These are phyloP conservation scores for Nemania diffusa DNA, from an alignment of 2,329 filamentous ascomycete genomes.

Conservation along the genomic window DNA sequence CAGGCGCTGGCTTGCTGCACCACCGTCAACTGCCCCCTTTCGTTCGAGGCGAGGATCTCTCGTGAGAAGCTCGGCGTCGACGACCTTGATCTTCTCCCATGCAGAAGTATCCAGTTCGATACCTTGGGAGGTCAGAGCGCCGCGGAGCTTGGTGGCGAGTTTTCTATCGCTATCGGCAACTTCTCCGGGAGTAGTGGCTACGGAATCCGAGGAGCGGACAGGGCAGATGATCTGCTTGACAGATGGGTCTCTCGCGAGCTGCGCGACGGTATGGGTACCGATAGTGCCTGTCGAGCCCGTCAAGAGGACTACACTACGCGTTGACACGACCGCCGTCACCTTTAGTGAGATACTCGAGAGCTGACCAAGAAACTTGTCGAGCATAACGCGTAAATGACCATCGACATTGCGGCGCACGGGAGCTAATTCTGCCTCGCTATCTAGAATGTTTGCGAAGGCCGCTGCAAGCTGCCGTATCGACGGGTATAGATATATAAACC, in stretches of 20 bases:
- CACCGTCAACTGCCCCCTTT: neutral
- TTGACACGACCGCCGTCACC: too few relatives aligned
- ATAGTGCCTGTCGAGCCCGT: constrained; percentile 41
- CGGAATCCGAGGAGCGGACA: neutral
- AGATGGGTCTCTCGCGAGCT: constrained; percentile 18
- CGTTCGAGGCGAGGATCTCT: too few relatives aligned
- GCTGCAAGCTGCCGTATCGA: constrained; percentile 21
- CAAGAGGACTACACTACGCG: constrained; percentile 33
- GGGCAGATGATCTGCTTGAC: constrained; percentile 39
- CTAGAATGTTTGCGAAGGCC: neutral
- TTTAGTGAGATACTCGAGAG: neutral
- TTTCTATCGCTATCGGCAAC: neutral
- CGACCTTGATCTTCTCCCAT: constrained; percentile 30
- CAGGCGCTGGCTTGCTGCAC: neutral
- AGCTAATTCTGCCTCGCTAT: neutral
- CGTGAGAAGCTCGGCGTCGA: too few relatives aligned
- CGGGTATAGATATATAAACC: constrained; percentile 38
- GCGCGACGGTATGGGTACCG: constrained; percentile 36
- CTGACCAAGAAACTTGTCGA: neutral
- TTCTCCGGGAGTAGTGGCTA: too few relatives aligned
- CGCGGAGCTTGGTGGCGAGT: constrained; percentile 21
- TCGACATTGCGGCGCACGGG: neutral
- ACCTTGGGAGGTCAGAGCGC: constrained; percentile 24
- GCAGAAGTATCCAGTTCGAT: constrained; percentile 16
- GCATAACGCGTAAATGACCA: neutral